These are phyloP conservation scores for Chlamydomonas applanata DNA, from an alignment of 139 green algal species.

Conservation along the genomic window DNA sequence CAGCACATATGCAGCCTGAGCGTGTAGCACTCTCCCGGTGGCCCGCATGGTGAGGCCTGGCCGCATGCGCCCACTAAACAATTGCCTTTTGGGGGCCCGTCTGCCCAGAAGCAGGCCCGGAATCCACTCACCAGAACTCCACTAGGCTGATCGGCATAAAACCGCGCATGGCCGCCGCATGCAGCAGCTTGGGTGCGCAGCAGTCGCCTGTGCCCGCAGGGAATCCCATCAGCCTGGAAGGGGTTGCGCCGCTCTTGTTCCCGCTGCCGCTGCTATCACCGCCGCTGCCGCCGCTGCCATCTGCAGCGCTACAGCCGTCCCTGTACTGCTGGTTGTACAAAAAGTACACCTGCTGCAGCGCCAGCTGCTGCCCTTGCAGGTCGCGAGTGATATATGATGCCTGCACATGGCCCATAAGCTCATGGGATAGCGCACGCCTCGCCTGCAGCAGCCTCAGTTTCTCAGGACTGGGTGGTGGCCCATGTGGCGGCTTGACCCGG, in stretches of 20 bases:
- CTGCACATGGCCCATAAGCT: constrained; percentile 22
- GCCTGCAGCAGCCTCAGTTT: too few species aligned
- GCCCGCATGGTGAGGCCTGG: too few species aligned
- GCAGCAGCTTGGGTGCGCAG: constrained; percentile 51
- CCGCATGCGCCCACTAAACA: too few species aligned
- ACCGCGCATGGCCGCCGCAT: constrained; percentile 15
- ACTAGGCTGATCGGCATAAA: constrained; percentile 26
- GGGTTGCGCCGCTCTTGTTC: neutral
- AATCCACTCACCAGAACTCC: constrained; percentile 34
- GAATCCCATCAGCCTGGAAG: constrained; percentile 4
- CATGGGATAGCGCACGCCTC: constrained; percentile 23
- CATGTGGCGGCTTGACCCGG: too few species aligned
- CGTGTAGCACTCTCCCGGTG: too few species aligned
- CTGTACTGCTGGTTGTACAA: neutral
- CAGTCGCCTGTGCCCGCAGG: constrained; percentile 50
- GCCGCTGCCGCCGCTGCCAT: neutral
- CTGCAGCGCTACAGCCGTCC: neutral
- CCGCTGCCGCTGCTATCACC: neutral
- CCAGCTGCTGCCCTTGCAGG: neutral
- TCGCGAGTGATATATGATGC: neutral
- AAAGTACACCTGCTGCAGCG: constrained; percentile 5
- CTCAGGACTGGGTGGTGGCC: too few species aligned
- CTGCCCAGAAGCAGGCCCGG: too few species aligned
- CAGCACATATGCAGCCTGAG: too few species aligned
- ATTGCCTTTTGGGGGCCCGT: too few species aligned